Base-by-base conservation (phyloP, 169 alveolate species). In the Cardiosporidium cionae region DNA sequence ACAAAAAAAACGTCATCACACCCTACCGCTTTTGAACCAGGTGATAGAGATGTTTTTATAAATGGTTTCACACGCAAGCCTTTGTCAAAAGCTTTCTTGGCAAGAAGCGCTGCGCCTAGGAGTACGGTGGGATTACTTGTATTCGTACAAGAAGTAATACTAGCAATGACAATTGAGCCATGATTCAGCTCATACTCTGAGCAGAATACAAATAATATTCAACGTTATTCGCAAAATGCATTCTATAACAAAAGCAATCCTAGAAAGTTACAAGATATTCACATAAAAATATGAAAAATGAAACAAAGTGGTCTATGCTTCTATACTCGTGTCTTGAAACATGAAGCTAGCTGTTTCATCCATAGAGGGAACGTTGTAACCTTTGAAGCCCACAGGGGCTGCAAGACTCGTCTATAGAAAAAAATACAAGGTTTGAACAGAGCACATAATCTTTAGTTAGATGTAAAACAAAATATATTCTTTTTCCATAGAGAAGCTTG, bases 141-240 rank as follows among this genome's bases (percentile, higher is more conserved):
- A 86, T 95, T 95, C 6, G 98, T 95, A 88, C 98, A 95, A 3
- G 97, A 92, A 0, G 98, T 95, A 81, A 95, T 95, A 36, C 98
- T 96, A 22, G 98, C 96, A 34, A 95, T 86, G 28, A 94, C 97
- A 25, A 94, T 94, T 53, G 96, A 87, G 3, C 99, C 99, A 76
- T 95, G 96, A 44, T 85, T 74, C 64, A 95, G 71, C 33, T 58
- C 69, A 64, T 64, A 70, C 58, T 25, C 71, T 37, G 68, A 31
- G 0, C 76, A 71, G 36, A 27, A 37, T 52, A 36, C 62, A 22
- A 6, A 4, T 32, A 74, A 58, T 16, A 34, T 23, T n/a, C n/a
- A n/a, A n/a, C n/a, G n/a, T n/a, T n/a, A n/a, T n/a, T n/a, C n/a
- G n/a, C n/a, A n/a, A n/a, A n/a, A n/a, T n/a, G n/a, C n/a, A n/a